phyloP scores from a whole-genome alignment of 345 rosid genomes.

The Excoecaria agallocha region DNA sequence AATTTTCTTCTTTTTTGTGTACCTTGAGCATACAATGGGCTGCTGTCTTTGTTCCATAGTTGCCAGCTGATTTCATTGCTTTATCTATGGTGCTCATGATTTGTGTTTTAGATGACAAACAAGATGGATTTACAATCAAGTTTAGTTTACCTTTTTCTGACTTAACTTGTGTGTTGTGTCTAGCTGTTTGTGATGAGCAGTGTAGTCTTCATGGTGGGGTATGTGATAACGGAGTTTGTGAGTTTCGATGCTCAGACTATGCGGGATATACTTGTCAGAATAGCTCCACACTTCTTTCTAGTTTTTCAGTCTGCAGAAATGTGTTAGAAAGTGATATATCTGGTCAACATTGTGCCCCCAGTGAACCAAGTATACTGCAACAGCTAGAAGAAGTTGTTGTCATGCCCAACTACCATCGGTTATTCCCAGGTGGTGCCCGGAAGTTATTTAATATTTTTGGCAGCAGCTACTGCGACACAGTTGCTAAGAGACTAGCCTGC shows the following conservation, averaged over 20 bases:
- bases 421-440: slow-evolving; percentile 83
- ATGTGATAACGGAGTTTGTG: slow-evolving; percentile 98
- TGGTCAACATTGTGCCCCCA: slow-evolving; percentile 93
- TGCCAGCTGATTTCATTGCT: background rate
- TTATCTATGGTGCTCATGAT: background rate
- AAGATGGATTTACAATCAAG: background rate
- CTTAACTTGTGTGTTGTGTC: slow-evolving; percentile 14
- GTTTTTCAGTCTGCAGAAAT: slow-evolving; percentile 80
- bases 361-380: slow-evolving; percentile 85
- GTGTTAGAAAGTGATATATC: slow-evolving; percentile 70
- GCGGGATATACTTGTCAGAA: slow-evolving; percentile 98
- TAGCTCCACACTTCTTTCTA: slow-evolving; percentile 77
- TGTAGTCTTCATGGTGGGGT: slow-evolving; percentile 99
- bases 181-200: slow-evolving; percentile 97
- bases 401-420: slow-evolving; percentile 86
- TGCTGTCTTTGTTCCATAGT: background rate
- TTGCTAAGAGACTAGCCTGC: slow-evolving; percentile 93
- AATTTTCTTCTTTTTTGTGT: background rate
- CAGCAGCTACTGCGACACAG: slow-evolving; percentile 74
- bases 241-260: slow-evolving; percentile 98
- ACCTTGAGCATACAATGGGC: background rate
- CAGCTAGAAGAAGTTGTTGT: slow-evolving; percentile 98
- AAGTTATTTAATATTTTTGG: slow-evolving; percentile 79
- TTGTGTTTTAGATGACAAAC: too few species aligned
- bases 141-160: slow-evolving; percentile 1